Percentiles rank a stretch among this genome's conserved stretches.
phyloP scores from a whole-genome alignment of 441 rosid genomes.

The Jatropha multifida region DNA sequence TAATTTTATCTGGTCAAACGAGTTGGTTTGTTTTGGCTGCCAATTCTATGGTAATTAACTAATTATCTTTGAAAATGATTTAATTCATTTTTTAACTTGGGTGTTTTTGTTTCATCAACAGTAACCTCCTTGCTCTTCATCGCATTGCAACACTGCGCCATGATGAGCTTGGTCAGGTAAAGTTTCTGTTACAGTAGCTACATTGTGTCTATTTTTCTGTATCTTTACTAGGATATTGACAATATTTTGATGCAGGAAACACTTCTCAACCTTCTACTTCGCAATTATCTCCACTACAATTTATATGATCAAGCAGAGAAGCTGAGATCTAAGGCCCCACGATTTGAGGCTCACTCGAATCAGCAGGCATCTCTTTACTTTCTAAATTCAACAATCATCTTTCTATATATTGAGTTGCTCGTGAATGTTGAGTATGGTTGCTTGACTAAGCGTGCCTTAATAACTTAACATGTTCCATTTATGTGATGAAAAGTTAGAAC shows the following conservation, averaged over 20 bases:
- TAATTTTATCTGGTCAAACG: neutral
- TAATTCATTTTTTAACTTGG: conserved; percentile 14
- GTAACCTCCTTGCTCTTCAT: conserved; percentile 60
- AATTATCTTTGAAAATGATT: neutral
- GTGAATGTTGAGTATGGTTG: neutral
- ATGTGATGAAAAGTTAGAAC: neutral
- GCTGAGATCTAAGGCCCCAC: conserved; percentile 72
- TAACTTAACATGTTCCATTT: neutral
- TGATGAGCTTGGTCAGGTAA: conserved; percentile 74
- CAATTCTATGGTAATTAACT: neutral
- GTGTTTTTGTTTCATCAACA: conserved; percentile 23
- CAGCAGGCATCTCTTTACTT: conserved; percentile 45
- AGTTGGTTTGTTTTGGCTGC: neutral
- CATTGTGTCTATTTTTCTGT: conserved; percentile 1
- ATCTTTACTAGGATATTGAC: conserved; percentile 14
- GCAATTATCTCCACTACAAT: conserved; percentile 76
- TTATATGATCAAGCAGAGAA: conserved; percentile 81
- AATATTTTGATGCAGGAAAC: conserved; percentile 51
- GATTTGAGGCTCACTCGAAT: conserved; percentile 72
- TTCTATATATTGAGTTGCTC: neutral
- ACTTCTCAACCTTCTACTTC: conserved; percentile 67
- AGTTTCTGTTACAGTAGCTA: neutral
- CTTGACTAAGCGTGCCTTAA: neutral
- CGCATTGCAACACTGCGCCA: conserved; percentile 68
- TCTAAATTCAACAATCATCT: neutral